phyloP scores from a whole-genome alignment of 805 yeast species.

The Sugiyamaella floridensis region DNA sequence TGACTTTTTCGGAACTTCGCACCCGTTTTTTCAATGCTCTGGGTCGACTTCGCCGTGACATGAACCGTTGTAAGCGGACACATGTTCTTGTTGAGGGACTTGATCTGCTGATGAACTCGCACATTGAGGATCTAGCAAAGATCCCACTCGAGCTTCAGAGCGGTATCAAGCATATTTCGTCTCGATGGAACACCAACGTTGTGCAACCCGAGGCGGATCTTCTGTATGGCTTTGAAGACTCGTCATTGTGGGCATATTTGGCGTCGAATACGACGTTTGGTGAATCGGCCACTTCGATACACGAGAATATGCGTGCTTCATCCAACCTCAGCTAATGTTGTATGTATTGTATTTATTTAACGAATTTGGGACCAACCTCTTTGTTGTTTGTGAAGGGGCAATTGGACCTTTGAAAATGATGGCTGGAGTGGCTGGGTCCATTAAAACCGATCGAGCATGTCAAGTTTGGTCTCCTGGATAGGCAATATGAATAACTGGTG shows the following conservation, averaged over 20 bases:
- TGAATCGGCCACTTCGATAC: not conserved
- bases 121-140: not conserved
- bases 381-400: too few relatives aligned
- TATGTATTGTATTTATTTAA: not conserved
- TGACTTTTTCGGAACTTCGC: not conserved
- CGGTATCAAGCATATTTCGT: not conserved
- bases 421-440: too few relatives aligned
- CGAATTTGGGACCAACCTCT: not conserved
- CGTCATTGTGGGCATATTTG: not conserved
- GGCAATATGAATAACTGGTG: too few relatives aligned
- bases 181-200: not conserved
- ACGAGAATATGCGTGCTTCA: not conserved
- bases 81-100: conserved; percentile 1
- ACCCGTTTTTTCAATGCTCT: not conserved
- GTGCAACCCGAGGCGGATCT: not conserved
- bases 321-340: not conserved
- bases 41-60: not conserved
- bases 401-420: too few relatives aligned
- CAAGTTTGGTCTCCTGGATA: too few relatives aligned
- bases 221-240: not conserved
- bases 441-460: too few relatives aligned
- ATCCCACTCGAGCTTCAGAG: conserved; percentile 1
- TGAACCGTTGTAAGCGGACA: conserved; percentile 1
- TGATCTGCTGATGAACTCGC: not conserved
- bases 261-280: not conserved